These are phyloP conservation scores for Phlyctochytrium planicorne DNA, from an alignment of 192 early-diverging fungal genomes.

Conservation along the genomic window DNA sequence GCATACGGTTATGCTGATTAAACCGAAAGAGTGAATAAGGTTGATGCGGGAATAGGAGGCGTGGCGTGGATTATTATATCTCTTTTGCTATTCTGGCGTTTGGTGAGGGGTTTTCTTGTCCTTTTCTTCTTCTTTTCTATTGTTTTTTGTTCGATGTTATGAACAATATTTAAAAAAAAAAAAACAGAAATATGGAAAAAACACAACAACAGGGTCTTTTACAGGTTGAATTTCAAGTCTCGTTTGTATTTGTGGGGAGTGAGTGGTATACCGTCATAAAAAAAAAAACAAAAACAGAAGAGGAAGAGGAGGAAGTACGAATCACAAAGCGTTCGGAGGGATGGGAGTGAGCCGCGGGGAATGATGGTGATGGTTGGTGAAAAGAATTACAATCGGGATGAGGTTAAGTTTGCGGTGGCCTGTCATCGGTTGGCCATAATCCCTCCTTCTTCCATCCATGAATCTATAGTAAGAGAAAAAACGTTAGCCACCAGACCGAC, in stretches of 20 bases:
- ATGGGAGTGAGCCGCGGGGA: too few species aligned
- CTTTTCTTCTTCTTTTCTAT: background rate
- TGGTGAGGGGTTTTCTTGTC: background rate
- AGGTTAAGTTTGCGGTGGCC: too few species aligned
- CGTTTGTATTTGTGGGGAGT: too few species aligned
- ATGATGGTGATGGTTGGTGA: background rate
- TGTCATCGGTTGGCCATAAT: slow-evolving; percentile 21
- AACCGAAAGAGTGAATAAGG: slow-evolving; percentile 40
- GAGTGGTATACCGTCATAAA: background rate
- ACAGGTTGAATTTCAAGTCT: too few species aligned
- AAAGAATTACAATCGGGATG: too few species aligned
- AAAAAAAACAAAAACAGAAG: background rate
- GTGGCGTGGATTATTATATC: background rate
- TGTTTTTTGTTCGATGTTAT: too few species aligned
- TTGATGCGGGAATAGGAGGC: slow-evolving; percentile 8
- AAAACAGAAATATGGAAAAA: too few species aligned
- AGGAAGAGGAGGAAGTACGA: background rate
- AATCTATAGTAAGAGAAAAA: slow-evolving; percentile 25
- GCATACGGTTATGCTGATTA: slow-evolving; percentile 64
- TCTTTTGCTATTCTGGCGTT: background rate
- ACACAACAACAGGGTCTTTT: too few species aligned
- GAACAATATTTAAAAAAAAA: too few species aligned
- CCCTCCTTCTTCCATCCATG: slow-evolving; percentile 50
- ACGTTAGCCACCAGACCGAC: too few species aligned
- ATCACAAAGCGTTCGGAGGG: background rate